phyloP scores from a whole-genome alignment of 441 rosid genomes.

The Sinapis alba region DNA sequence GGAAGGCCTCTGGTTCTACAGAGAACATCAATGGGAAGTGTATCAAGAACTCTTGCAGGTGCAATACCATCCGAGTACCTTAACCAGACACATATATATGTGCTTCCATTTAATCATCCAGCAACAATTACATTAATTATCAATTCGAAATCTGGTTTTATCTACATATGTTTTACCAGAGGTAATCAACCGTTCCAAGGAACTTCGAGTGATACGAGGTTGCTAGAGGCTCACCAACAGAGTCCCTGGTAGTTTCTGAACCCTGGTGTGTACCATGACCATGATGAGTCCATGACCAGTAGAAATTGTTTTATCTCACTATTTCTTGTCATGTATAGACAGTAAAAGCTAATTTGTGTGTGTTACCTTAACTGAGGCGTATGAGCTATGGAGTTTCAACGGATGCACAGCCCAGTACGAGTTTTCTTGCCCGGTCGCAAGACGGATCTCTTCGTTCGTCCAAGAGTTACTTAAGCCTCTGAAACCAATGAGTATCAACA shows the following conservation, averaged over 20 bases:
- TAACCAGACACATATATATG: slow-evolving; percentile 7
- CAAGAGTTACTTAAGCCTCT: slow-evolving; percentile 51
- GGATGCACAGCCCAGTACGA: slow-evolving; percentile 57
- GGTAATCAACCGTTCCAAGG: slow-evolving; percentile 83
- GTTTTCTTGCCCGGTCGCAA: slow-evolving; percentile 56
- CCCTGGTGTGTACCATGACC: slow-evolving; percentile 45
- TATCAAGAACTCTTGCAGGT: slow-evolving; percentile 74
- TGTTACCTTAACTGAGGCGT: slow-evolving; percentile 54
- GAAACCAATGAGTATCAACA: slow-evolving; percentile 24
- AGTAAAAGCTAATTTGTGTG: background rate
- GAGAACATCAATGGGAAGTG: slow-evolving; percentile 62
- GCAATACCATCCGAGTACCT: slow-evolving; percentile 70
- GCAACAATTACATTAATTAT: background rate
- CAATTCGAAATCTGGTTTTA: background rate
- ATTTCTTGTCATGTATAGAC: background rate
- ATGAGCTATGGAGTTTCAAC: slow-evolving; percentile 66
- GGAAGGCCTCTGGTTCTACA: slow-evolving; percentile 71
- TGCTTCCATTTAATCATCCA: background rate
- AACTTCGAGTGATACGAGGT: slow-evolving; percentile 81
- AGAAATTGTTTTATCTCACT: background rate
- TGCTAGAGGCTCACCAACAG: slow-evolving; percentile 69
- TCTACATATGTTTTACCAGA: slow-evolving; percentile 51
- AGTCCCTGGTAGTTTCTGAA: slow-evolving; percentile 52
- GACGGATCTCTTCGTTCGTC: slow-evolving; percentile 59
- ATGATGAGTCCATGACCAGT: slow-evolving; percentile 4